Percentiles rank a stretch among this genome's conserved stretches.
Evolutionary conservation across 805 yeast genomes (phyloP).

Genomic region (Pichia membranifaciens): DNA sequence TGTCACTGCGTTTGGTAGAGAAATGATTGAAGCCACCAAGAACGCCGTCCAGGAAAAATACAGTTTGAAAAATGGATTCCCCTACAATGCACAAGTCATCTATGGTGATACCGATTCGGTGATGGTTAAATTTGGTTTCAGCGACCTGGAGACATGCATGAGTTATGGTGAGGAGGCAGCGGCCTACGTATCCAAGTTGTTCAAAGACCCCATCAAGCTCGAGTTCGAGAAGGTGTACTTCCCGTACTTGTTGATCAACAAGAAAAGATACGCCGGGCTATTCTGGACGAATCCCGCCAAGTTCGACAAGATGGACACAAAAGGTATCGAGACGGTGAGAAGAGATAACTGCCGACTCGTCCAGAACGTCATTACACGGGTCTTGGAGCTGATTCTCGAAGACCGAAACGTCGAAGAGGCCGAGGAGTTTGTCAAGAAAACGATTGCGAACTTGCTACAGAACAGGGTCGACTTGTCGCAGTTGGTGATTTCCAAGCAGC

Average conservation of each 20-base stretch:
- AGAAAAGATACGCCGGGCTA: constrained; percentile 94
- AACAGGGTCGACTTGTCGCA: constrained; percentile 90
- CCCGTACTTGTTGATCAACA: constrained; percentile 90
- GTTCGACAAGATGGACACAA: constrained; percentile 95
- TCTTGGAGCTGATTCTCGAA: constrained; percentile 75
- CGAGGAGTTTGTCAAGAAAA: constrained; percentile 73
- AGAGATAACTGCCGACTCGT: constrained; percentile 96
- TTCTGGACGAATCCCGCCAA: constrained; percentile 93
- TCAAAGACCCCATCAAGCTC: constrained; percentile 81
- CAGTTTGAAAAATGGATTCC: constrained; percentile 72
- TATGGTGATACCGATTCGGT: constrained; percentile 99
- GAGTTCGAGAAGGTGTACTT: constrained; percentile 96
- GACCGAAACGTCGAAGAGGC: constrained; percentile 85
- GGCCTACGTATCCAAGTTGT: constrained; percentile 68
- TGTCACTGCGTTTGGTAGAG: constrained; percentile 92
- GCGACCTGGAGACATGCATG: constrained; percentile 81
- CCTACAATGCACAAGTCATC: constrained; percentile 82
- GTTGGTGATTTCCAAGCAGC: constrained; percentile 87
- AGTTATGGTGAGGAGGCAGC: constrained; percentile 93
- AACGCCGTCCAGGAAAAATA: constrained; percentile 76
- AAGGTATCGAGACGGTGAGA: constrained; percentile 97
- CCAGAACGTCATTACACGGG: constrained; percentile 89
- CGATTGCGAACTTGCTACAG: constrained; percentile 85
- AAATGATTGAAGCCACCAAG: constrained; percentile 92
- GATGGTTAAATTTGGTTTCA: constrained; percentile 93